Evolutionary conservation across 805 yeast species (phyloP).

Genomic region (Saccharomycopsis fibuligera): DNA sequence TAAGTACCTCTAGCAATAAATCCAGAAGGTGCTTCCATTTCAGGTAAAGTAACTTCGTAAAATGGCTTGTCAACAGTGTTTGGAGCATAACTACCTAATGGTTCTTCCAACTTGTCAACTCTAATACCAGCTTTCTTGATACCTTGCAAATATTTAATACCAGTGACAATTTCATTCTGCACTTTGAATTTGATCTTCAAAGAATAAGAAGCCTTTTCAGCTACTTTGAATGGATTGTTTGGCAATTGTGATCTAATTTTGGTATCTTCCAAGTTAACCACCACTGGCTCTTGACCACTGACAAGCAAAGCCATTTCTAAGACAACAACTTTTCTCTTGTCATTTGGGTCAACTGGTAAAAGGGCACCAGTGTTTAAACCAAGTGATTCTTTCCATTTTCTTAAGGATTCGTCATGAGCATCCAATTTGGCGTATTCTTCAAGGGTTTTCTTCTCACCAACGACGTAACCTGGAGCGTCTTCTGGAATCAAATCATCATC

Average conservation of each 20-base stretch:
- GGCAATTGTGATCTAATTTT: conserved; percentile 51
- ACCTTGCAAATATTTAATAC: conserved; percentile 76
- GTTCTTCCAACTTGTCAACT: conserved; percentile 80
- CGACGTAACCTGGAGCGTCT: conserved; percentile 52
- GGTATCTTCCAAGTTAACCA: conserved; percentile 59
- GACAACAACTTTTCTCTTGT: conserved; percentile 71
- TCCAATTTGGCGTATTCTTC: conserved; percentile 79
- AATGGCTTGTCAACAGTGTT: conserved; percentile 73
- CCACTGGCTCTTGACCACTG: conserved; percentile 62
- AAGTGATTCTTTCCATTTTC: conserved; percentile 85
- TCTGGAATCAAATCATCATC: conserved; percentile 59
- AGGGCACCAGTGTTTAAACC: conserved; percentile 61
- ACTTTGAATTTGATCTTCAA: conserved; percentile 72
- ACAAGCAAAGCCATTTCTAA: conserved; percentile 67
- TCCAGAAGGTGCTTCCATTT: conserved; percentile 89
- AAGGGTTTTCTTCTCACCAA: conserved; percentile 58
- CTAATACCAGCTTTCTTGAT: conserved; percentile 84
- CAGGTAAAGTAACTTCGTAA: conserved; percentile 55
- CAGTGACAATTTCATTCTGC: conserved; percentile 88
- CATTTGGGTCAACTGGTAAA: conserved; percentile 63
- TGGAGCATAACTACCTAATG: conserved; percentile 88
- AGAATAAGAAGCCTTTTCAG: conserved; percentile 71
- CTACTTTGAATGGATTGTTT: conserved; percentile 65
- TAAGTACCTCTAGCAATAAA: conserved; percentile 82
- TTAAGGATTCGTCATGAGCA: conserved; percentile 84